Evolutionary conservation across 805 yeast species (phyloP).

Genomic region (Blastobotrys robertii): DNA sequence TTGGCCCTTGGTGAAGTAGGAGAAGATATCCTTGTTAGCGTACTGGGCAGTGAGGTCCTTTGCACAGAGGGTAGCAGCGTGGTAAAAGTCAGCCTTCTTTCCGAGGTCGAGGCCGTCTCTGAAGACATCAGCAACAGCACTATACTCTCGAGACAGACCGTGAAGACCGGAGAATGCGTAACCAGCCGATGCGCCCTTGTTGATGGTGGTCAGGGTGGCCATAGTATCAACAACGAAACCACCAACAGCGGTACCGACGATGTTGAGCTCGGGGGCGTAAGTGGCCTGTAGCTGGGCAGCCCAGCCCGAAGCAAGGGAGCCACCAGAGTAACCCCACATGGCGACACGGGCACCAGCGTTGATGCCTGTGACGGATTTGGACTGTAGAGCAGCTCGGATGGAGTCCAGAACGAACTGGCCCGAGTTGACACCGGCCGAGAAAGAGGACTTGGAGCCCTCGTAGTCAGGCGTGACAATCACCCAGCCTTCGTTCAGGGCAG

Average conservation of each 20-base stretch:
- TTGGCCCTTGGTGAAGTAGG: slow-evolving; percentile 13
- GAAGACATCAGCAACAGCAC: slow-evolving; percentile 12
- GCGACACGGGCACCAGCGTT: slow-evolving; percentile 39
- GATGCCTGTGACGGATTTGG: slow-evolving; percentile 27
- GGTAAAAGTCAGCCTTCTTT: slow-evolving; percentile 1
- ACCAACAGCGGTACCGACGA: slow-evolving; percentile 23
- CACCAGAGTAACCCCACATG: slow-evolving; percentile 72
- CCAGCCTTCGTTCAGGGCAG: slow-evolving; percentile 13
- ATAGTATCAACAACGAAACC: slow-evolving; percentile 18
- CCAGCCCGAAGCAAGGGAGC: slow-evolving; percentile 63
- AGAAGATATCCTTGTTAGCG: slow-evolving; percentile 11
- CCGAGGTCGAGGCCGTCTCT: slow-evolving; percentile 2
- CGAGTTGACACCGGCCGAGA: slow-evolving; percentile 19
- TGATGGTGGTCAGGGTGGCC: slow-evolving; percentile 11
- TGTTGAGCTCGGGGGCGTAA: slow-evolving; percentile 20
- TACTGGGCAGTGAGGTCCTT: neutral
- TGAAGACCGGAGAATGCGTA: slow-evolving; percentile 17
- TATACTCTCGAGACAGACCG: slow-evolving; percentile 23
- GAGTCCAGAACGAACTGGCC: slow-evolving; percentile 23
- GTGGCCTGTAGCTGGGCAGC: slow-evolving; percentile 20
- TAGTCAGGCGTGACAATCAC: slow-evolving; percentile 19
- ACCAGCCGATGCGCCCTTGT: slow-evolving; percentile 18
- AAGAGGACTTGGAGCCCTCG: slow-evolving; percentile 23
- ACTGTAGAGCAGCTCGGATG: slow-evolving; percentile 16
- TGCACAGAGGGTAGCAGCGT: slow-evolving; percentile 12